These are phyloP conservation scores for Silene latifolia DNA, from an alignment of 148 eudicot genomes.

Conservation along the genomic window DNA sequence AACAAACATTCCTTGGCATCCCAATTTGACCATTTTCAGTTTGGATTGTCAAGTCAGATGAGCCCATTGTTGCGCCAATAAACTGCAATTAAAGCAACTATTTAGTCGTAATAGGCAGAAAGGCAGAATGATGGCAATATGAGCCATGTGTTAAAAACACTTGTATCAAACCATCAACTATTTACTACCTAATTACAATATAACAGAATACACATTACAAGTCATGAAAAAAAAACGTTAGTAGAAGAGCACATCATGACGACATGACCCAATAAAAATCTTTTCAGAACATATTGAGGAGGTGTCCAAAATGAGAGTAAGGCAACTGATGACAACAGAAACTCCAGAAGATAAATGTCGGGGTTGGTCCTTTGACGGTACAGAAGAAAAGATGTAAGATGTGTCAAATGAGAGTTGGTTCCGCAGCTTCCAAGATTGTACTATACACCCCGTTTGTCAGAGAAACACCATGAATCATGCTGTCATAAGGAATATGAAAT, in stretches of 20 bases:
- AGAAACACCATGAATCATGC: background rate
- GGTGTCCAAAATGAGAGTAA: background rate
- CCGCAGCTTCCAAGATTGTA: background rate
- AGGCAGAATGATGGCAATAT: slow-evolving; percentile 5
- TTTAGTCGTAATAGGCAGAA: background rate
- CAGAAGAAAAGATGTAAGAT: background rate
- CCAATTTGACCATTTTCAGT: slow-evolving; percentile 74
- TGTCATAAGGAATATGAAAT: background rate
- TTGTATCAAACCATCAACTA: background rate
- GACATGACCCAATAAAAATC: background rate
- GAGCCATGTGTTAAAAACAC: background rate
- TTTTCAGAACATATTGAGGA: background rate
- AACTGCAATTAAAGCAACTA: slow-evolving; percentile 45
- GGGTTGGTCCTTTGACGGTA: background rate
- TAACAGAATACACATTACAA: background rate
- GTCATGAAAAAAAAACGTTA: background rate
- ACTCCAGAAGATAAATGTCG: background rate
- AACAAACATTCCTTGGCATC: slow-evolving; percentile 73
- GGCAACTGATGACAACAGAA: background rate
- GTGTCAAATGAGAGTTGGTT: background rate
- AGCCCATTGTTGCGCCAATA: slow-evolving; percentile 87
- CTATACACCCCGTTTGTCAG: background rate
- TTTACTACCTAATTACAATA: background rate
- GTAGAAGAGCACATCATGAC: background rate
- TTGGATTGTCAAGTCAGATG: slow-evolving; percentile 67